phyloP scores from a whole-genome alignment of 208 protist species.

The Phytomonas sp. region DNA sequence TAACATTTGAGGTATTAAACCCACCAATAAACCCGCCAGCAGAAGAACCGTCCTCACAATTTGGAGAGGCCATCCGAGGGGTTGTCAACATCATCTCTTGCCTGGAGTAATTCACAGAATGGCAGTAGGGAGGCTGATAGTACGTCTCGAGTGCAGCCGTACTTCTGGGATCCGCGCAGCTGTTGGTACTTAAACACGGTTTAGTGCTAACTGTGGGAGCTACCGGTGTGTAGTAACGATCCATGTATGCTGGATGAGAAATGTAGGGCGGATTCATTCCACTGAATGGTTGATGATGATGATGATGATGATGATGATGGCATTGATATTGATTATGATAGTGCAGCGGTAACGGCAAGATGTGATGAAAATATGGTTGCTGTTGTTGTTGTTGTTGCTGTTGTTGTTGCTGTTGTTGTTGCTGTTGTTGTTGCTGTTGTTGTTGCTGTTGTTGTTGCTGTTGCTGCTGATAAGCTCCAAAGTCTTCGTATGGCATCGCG shows the following conservation, averaged over 20 bases:
- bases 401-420: slow-evolving; percentile 2
- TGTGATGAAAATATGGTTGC: slow-evolving; percentile 6
- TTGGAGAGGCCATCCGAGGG: neutral
- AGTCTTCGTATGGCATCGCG: neutral
- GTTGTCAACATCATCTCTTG: neutral
- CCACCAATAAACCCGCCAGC: neutral
- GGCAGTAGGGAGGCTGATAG: neutral
- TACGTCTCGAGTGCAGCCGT: neutral
- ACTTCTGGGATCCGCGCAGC: neutral
- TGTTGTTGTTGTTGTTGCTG: slow-evolving; percentile 10
- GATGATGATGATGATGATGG: neutral
- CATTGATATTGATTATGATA: slow-evolving; percentile 5
- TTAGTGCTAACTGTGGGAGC: neutral
- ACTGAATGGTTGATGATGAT: neutral
- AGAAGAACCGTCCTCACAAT: neutral
- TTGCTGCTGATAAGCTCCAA: slow-evolving; percentile 3
- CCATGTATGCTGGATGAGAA: neutral
- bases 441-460: slow-evolving; percentile 9
- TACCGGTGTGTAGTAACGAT: neutral
- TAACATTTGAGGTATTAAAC: neutral
- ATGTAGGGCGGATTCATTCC: neutral
- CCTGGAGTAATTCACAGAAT: neutral
- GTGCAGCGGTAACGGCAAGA: neutral
- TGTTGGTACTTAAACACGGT: slow-evolving; percentile 5
- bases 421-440: slow-evolving; percentile 9